phyloP scores from a whole-genome alignment of 805 yeast genomes.

The Candida gorgasii region DNA sequence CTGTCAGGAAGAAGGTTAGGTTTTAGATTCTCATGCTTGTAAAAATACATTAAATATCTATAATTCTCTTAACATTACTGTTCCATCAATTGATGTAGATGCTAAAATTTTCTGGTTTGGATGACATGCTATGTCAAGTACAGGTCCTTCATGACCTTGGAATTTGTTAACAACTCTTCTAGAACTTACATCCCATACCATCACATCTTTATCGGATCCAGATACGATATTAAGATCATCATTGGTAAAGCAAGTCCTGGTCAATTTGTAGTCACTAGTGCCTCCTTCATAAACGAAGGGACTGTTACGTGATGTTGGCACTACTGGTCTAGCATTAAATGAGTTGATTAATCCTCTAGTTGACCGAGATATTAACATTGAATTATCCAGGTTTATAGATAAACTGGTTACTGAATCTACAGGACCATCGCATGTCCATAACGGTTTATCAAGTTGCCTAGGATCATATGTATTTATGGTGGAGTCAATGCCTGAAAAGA shows the following conservation, averaged over 20 bases:
- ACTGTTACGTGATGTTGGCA: conserved; percentile 42
- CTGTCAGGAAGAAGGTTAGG: conserved; percentile 19
- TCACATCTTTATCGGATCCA: conserved; percentile 63
- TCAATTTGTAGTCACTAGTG: conserved; percentile 43
- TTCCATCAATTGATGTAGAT: conserved; percentile 58
- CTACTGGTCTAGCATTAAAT: conserved; percentile 47
- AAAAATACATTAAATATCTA: background rate
- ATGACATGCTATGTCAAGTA: conserved; percentile 59
- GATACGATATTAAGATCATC: conserved; percentile 45
- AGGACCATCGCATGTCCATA: conserved; percentile 48
- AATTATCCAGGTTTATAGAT: conserved; percentile 46
- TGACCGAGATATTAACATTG: conserved; percentile 51
- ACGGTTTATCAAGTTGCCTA: conserved; percentile 38
- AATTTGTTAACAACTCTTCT: conserved; percentile 48
- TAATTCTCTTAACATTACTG: conserved; percentile 48
- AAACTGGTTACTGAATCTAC: conserved; percentile 59
- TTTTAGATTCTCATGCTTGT: conserved; percentile 15
- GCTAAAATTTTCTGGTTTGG: conserved; percentile 43
- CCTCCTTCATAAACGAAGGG: conserved; percentile 60
- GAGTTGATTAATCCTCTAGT: conserved; percentile 58
- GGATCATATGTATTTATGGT: conserved; percentile 60
- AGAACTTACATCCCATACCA: conserved; percentile 60
- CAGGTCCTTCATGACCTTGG: conserved; percentile 63
- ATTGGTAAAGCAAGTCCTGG: conserved; percentile 50
- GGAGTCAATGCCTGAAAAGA: conserved; percentile 70